Evolutionary conservation across 345 rosid genomes (phyloP), one percentile per base, ranked within the genome.

Genomic region (Syzygium grande): DNA sequence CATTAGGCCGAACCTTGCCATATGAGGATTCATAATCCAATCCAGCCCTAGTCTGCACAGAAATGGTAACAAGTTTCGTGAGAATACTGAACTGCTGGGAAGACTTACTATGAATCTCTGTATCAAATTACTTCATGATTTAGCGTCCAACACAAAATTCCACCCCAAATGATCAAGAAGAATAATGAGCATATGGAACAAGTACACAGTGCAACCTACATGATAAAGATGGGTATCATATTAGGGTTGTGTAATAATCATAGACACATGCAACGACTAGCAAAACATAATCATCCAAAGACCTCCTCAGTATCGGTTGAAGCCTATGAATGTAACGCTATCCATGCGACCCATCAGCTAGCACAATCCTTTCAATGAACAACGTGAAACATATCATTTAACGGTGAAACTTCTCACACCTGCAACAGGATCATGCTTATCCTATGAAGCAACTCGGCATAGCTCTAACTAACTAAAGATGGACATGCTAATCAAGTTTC

Each of bases 11-110:
- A 63, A 83, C 98, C 91, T 96, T 97, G 46, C 99, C 98, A 88
- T 90, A 97, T 25, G 99, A 97, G 86, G 99, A 97, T 88, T 97
- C 99, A 89, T 97, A 97, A 91, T 97, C 99, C 86, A 97, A 91
- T 78, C 99, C 99, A 87, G 99, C 99, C 92, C 98, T 93, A 19
- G 99, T 92, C 99, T 97, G 92, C 92, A 93, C 34, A 49, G 63
- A 52, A 55, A 58, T 88, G 34, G 63, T 38, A 11, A 59, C 19
- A 85, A 85, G 8, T 88, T 85, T 85, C 51, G 3, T 19, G 27
- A 73, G 43, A 21, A 73, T 38, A 73, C 6, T 19, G 41, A 73
- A 38, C 83, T 5, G 4, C 11, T 30, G 78, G 77, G 41, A 63
- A 63, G 77, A 63, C 77, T 63, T 14, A 53, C 86, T 54, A 41